A percentile compares a stretch with the other conserved stretches of the same genome.
Evolutionary conservation across 2,329 filamentous ascomycete genomes (phyloP).

Genomic region (Elsinoe perseae): DNA sequence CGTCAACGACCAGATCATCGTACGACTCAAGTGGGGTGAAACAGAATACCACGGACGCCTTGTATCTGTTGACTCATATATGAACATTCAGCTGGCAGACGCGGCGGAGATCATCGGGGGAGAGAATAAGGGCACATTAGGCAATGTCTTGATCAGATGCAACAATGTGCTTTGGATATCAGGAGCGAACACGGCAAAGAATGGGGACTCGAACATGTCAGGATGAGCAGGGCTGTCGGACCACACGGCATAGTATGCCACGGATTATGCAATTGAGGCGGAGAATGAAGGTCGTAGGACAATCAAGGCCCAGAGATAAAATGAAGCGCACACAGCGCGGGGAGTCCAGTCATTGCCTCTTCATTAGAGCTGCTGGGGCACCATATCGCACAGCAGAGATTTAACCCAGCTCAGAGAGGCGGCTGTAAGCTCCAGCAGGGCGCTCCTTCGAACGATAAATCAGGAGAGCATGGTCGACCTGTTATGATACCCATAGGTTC

Average conservation of each 20-base stretch:
- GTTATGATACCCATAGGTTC: too few relatives aligned
- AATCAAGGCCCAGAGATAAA: too few relatives aligned
- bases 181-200: conserved; percentile 27
- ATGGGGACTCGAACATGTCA: conserved; percentile 15
- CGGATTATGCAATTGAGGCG: neutral
- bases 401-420: too few relatives aligned
- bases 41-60: conserved; percentile 94
- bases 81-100: conserved; percentile 91
- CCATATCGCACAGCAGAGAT: too few relatives aligned
- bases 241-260: conserved; percentile 6
- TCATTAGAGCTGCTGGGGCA: too few relatives aligned
- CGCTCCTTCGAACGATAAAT: too few relatives aligned
- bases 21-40: conserved; percentile 96
- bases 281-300: neutral
- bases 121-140: conserved; percentile 74
- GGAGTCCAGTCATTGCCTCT: too few relatives aligned
- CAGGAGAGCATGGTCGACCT: too few relatives aligned
- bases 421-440: too few relatives aligned
- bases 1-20: conserved; percentile 81
- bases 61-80: conserved; percentile 93
- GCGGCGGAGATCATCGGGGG: conserved; percentile 90
- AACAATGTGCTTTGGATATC: conserved; percentile 97
- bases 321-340: too few relatives aligned
- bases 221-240: conserved; percentile 3
- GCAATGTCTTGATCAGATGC: conserved; percentile 86